phyloP scores from a whole-genome alignment of 1,284 basidiomycete genomes.

The Porodaedalea pini region DNA sequence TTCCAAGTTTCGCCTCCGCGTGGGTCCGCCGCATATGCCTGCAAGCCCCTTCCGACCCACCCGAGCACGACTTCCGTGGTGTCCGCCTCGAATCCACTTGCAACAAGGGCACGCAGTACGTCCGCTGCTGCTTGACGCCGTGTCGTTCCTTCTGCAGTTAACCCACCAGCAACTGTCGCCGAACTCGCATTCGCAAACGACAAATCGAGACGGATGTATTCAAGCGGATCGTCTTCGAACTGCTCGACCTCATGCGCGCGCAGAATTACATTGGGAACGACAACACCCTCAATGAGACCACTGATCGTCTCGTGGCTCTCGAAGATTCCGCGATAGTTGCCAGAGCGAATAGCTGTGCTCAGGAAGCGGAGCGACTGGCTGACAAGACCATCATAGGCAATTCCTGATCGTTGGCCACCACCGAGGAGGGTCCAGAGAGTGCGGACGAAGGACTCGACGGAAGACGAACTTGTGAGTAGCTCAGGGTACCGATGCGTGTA shows the following conservation, averaged over 20 bases:
- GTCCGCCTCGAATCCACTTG: conserved; percentile 76
- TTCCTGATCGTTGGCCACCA: conserved; percentile 61
- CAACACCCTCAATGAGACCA: conserved; percentile 86
- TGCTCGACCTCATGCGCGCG: conserved; percentile 91
- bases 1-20: conserved; percentile 81
- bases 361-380: conserved; percentile 90
- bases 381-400: conserved; percentile 85
- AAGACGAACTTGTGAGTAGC: conserved; percentile 38
- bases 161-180: conserved; percentile 35
- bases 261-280: conserved; percentile 88
- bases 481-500: conserved; percentile 40
- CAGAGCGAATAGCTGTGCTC: conserved; percentile 87
- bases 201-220: conserved; percentile 92
- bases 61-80: conserved; percentile 82
- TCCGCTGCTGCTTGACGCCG: conserved; percentile 90
- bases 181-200: conserved; percentile 54
- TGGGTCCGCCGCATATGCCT: conserved; percentile 41
- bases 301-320: conserved; percentile 77
- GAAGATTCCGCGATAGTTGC: conserved; percentile 69
- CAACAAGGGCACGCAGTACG: conserved; percentile 82
- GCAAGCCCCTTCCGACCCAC: conserved; percentile 78
- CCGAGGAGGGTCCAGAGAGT: conserved; percentile 90
- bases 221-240: conserved; percentile 96
- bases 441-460: conserved; percentile 82
- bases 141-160: conserved; percentile 58